Conservation (phyloP, 768 basidiomycete species). For the Collybia sp. region DNA sequence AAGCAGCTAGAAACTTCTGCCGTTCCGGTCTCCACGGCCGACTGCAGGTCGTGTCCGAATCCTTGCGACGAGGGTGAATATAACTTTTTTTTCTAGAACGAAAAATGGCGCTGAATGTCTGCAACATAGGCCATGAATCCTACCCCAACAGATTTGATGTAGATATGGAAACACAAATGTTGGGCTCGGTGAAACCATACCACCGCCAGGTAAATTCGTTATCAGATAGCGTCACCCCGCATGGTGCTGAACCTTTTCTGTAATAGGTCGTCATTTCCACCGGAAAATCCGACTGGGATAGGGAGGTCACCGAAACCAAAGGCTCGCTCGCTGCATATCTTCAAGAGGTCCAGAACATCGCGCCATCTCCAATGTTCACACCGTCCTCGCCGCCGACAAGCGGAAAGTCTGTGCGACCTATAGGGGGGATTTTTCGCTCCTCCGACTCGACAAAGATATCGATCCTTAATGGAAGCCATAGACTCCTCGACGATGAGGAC, state of each 20-base stretch:
- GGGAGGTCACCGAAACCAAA: conserved; percentile 68
- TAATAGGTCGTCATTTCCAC: conserved; percentile 82
- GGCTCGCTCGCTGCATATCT: conserved; percentile 68
- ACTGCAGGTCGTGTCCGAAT: conserved; percentile 72
- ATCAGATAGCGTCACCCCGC: background rate
- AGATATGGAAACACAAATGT: conserved; percentile 76
- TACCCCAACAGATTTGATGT: conserved; percentile 70
- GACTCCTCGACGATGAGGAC: conserved; percentile 59
- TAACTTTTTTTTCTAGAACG: conserved; percentile 10
- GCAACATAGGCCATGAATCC: conserved; percentile 58
- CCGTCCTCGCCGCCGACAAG: conserved; percentile 15
- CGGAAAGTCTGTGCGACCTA: conserved; percentile 25
- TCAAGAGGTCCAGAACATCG: conserved; percentile 25
- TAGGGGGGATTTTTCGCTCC: conserved; percentile 55
- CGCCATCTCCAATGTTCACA: conserved; percentile 20
- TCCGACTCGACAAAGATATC: conserved; percentile 53
- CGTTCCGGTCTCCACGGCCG: conserved; percentile 62
- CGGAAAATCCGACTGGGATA: conserved; percentile 85
- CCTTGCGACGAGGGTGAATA: conserved; percentile 68
- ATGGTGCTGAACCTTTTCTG: background rate
- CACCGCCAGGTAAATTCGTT: conserved; percentile 58
- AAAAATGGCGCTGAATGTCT: conserved; percentile 22
- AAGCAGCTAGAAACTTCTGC: conserved; percentile 48
- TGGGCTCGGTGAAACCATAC: conserved; percentile 85
- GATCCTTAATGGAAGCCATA: conserved; percentile 82